phyloP scores from a whole-genome alignment of 225 moss, liverwort and hornwort genomes.

The Pleurozium schreberi region DNA sequence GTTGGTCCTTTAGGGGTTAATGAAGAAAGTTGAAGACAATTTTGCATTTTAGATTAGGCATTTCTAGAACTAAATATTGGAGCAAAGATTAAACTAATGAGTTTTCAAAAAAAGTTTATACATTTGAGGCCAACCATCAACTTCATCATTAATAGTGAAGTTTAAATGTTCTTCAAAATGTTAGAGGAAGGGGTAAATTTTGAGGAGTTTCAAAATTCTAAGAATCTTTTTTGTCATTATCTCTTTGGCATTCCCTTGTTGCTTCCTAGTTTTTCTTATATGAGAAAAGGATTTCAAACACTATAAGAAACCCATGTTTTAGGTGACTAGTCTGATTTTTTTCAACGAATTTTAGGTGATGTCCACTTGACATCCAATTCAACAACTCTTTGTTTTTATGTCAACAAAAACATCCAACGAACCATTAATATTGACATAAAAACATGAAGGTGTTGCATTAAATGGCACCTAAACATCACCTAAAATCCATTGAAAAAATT shows the following conservation, averaged over 20 bases:
- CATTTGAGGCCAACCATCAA: not conserved
- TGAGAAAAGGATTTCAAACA: not conserved
- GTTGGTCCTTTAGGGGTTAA: no score
- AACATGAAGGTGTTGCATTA: no score
- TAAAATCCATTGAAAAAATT: no score
- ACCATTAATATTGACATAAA: no score
- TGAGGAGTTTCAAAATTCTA: not conserved
- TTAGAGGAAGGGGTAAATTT: not conserved
- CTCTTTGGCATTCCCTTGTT: not conserved
- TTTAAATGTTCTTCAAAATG: not conserved
- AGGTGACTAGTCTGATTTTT: no score
- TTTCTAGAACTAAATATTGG: not conserved
- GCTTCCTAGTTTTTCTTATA: not conserved
- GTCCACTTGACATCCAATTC: no score
- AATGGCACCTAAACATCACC: no score
- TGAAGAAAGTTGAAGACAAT: not conserved
- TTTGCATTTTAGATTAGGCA: not conserved
- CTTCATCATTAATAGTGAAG: not conserved
- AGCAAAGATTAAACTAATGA: rapidly evolving
- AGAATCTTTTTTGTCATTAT: not conserved
- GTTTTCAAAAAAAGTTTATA: rapidly evolving
- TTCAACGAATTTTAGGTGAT: no score
- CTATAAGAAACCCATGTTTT: no score
- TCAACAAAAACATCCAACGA: no score
- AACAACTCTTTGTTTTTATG: no score